Evolutionary conservation across 2,329 filamentous ascomycete genomes (phyloP).

Genomic region (Xylaria polymorpha): DNA sequence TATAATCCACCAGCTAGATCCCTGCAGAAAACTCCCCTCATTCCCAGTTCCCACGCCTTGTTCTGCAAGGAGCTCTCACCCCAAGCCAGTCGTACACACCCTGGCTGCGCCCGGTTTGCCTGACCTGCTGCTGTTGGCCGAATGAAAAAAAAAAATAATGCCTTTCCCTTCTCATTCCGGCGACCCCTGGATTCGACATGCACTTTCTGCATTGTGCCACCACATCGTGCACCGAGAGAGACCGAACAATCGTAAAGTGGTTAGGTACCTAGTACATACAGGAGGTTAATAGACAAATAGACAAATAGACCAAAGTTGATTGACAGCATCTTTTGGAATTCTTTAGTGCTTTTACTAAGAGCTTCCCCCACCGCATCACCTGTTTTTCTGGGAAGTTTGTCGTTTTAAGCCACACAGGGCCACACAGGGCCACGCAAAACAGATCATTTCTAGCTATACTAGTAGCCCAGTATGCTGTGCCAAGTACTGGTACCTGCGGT

Average conservation of each 20-base stretch:
- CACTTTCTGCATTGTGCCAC: conserved; percentile 29
- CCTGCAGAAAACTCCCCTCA: conserved; percentile 28
- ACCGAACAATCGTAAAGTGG: neutral
- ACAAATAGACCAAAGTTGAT: neutral
- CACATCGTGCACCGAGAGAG: conserved; percentile 12
- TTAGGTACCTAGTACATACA: neutral
- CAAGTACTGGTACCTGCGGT: conserved; percentile 3
- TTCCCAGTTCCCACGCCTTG: conserved; percentile 30
- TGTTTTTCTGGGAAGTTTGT: conserved; percentile 9
- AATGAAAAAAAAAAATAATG: neutral
- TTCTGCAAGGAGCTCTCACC: conserved; percentile 29
- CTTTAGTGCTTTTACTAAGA: neutral
- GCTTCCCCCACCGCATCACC: conserved; percentile 8
- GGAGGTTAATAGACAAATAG: no score
- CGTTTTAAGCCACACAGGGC: conserved; percentile 7
- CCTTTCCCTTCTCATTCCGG: conserved; percentile 23
- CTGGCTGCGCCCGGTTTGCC: conserved; percentile 9
- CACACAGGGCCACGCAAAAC: neutral
- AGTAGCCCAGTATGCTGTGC: neutral
- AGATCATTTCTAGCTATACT: neutral
- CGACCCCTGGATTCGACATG: conserved; percentile 11
- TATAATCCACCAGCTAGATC: conserved; percentile 16
- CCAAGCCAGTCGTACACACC: conserved; percentile 10
- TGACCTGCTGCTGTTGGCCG: conserved; percentile 9
- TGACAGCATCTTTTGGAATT: conserved; percentile 12